phyloP scores from a whole-genome alignment of 116 monocot genomes.

The Papilionanthe hybrid region DNA sequence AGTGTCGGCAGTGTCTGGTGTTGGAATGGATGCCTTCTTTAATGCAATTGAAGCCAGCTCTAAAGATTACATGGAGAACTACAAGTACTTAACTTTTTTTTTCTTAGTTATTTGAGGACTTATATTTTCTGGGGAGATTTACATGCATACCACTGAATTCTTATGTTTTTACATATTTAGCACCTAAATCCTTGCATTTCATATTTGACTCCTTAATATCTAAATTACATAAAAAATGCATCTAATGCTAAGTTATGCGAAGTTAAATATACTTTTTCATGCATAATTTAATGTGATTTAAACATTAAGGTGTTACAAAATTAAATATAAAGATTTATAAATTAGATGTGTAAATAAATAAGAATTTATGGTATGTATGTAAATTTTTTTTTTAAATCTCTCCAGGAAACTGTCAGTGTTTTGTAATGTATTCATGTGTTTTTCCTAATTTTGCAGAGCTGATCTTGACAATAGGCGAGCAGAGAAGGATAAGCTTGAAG shows the following conservation, averaged over 20 bases:
- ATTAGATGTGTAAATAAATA: background rate
- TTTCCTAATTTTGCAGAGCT: constrained; percentile 43
- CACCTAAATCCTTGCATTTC: too few relatives aligned
- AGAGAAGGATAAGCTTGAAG: constrained; percentile 76
- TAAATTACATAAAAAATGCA: too few relatives aligned
- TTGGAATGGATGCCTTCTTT: constrained; percentile 82
- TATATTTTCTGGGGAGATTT: background rate
- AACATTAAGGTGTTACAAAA: too few relatives aligned
- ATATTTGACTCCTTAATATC: too few relatives aligned
- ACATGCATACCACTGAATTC: too few relatives aligned
- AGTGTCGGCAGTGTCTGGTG: constrained; percentile 85
- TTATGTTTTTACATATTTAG: too few relatives aligned
- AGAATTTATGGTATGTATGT: background rate
- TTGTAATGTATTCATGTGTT: background rate
- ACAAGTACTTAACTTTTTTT: constrained; percentile 42
- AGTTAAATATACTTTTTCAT: too few relatives aligned
- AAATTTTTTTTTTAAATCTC: background rate
- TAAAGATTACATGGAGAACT: constrained; percentile 83
- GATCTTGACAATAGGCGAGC: constrained; percentile 85
- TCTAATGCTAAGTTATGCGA: too few relatives aligned
- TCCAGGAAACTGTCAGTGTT: background rate
- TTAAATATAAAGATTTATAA: too few relatives aligned
- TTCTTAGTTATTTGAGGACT: background rate
- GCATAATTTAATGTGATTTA: too few relatives aligned
- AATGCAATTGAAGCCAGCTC: constrained; percentile 73